Evolutionary conservation across 768 basidiomycete species (phyloP).

Genomic region (Russula virescens): DNA sequence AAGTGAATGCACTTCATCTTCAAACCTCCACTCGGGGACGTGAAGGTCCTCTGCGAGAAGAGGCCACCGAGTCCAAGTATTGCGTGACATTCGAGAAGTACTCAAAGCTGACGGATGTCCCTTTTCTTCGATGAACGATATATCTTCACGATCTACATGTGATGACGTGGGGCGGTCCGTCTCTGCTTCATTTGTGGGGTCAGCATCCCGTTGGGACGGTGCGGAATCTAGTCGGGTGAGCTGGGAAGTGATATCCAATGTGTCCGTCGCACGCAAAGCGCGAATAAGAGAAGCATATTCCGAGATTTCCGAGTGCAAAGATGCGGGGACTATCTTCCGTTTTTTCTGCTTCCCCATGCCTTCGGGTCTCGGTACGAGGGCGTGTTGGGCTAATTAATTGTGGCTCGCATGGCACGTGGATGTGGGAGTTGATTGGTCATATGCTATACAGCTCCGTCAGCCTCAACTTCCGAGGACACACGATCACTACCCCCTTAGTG

Average conservation of each 20-base stretch:
- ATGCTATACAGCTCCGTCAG: slow-evolving; percentile 34
- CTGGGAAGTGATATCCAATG: slow-evolving; percentile 54
- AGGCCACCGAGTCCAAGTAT: slow-evolving; percentile 76
- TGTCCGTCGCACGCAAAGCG: slow-evolving; percentile 50
- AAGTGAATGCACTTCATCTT: slow-evolving; percentile 58
- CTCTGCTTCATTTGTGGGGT: slow-evolving; percentile 5
- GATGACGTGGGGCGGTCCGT: slow-evolving; percentile 6
- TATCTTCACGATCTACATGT: neutral
- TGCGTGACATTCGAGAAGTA: slow-evolving; percentile 28
- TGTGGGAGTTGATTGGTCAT: slow-evolving; percentile 30
- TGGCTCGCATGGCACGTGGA: neutral
- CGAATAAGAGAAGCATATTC: slow-evolving; percentile 66
- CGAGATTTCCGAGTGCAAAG: slow-evolving; percentile 56
- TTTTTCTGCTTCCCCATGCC: slow-evolving; percentile 38
- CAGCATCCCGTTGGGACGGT: neutral
- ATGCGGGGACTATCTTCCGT: slow-evolving; percentile 43
- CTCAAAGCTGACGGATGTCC: neutral
- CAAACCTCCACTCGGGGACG: slow-evolving; percentile 62
- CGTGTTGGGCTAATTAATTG: too few species aligned
- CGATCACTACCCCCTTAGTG: neutral
- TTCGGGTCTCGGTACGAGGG: neutral
- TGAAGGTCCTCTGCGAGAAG: slow-evolving; percentile 54
- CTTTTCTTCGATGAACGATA: slow-evolving; percentile 7
- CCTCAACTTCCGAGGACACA: slow-evolving; percentile 26
- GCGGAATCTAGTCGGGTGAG: slow-evolving; percentile 29